Evolutionary conservation across 2,329 filamentous ascomycete species (phyloP), one percentile per base, ranked within the genome.

Genomic region (Cladorrhinum sp.): DNA sequence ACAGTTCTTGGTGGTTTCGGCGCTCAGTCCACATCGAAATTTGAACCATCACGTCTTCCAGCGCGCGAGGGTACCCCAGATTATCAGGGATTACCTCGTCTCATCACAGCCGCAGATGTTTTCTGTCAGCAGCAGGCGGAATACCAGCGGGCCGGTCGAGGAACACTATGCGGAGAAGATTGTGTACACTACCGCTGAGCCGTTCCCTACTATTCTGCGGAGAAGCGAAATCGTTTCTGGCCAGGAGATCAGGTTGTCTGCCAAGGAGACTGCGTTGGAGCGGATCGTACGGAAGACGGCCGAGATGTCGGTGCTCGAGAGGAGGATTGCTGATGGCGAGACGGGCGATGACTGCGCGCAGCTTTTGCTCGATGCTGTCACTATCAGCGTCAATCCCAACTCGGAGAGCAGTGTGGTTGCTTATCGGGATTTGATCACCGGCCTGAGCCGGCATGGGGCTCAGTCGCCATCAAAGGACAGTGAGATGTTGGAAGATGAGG

Each of bases 181-280:
- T 0, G 76, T 97, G 1, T 96, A 92, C 73, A 90, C 86, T 0
- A 94, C 92, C 0, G 88, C 87, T 0, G 93, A 97, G 69, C 76
- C 88, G 0, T 98, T 98, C 77, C 95, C 94, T 0, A 97, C 93
- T 1, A 96, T 98, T 54, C 78, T 97, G 24, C 86, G 92, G 30
- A 86, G 93, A 59, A 96, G 91, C 68, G 93, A 97, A 75, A 90
- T 98, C 62, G 77, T 96, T 14, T 79, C 85, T 6, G 80, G 84
- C 1, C 83, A 87, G 18, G 87, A 88, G 54, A 74, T 92, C 18
- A 81, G 81, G 10, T 79, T 97, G 24, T 84, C 83, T 30, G 87
- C 93, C 6, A 80, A 95, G 61, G 90, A 97, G 74, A 93, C 92
- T n/a, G 94, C 90, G 0, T 80, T 98, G 63, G 94, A 98, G 73